A percentile compares a stretch with the other conserved stretches of the same genome.
These are phyloP conservation scores for Crotalaria pallida DNA, from an alignment of 306 rosid species.

Conservation along the genomic window DNA sequence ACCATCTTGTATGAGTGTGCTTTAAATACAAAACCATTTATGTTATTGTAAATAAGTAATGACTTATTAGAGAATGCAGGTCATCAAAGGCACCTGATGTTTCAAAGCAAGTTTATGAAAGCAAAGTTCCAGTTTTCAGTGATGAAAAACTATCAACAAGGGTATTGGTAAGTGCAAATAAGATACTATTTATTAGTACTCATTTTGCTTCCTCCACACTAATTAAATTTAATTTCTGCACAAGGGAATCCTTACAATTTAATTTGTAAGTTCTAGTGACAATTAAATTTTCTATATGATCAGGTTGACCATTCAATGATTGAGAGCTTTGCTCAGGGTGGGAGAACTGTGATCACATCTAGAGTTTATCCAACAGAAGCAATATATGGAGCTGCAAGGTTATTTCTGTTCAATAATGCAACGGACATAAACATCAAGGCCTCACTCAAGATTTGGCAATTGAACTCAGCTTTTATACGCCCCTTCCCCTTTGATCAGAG, in stretches of 20 bases:
- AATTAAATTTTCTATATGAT: not conserved
- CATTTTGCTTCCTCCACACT: not conserved
- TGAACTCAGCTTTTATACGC: constrained; percentile 71
- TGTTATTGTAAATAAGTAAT: not conserved
- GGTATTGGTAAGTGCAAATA: constrained; percentile 49
- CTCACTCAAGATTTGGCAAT: constrained; percentile 58
- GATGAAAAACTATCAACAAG: constrained; percentile 57
- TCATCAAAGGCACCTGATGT: constrained; percentile 69
- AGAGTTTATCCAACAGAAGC: constrained; percentile 85
- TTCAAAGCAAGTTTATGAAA: constrained; percentile 48
- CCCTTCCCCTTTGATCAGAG: constrained; percentile 51
- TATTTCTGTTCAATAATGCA: constrained; percentile 79
- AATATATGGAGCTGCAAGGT: constrained; percentile 69
- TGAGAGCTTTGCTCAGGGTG: constrained; percentile 84
- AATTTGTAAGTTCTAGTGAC: not conserved
- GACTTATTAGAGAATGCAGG: constrained; percentile 41
- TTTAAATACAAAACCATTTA: not conserved
- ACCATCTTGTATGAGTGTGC: no score
- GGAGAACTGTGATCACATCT: constrained; percentile 68
- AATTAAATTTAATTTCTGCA: not conserved
- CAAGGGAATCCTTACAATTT: no score
- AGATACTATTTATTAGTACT: no score
- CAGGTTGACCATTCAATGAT: constrained; percentile 87
- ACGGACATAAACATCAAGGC: constrained; percentile 58
- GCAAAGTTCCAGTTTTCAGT: constrained; percentile 55